A percentile compares a stretch with the other conserved stretches of the same genome.
phyloP scores from a whole-genome alignment of 176 grass and related monocot species.

The Panicum miliaceum region DNA sequence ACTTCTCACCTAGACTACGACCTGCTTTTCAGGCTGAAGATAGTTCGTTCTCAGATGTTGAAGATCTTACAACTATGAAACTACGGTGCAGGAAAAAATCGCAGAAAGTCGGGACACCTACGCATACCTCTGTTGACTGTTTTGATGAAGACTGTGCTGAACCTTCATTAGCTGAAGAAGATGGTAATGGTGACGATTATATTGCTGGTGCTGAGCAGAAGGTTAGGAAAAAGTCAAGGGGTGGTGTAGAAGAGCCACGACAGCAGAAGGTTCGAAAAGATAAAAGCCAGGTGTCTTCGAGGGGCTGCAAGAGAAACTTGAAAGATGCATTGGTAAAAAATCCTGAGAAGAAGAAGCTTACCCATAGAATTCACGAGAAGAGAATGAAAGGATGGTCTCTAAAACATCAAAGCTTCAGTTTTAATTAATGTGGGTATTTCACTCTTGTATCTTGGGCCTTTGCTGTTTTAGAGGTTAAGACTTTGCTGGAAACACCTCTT shows the following conservation, averaged over 20 bases:
- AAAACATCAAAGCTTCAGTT: conserved; percentile 22
- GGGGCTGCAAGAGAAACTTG: conserved; percentile 40
- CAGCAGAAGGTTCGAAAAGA: conserved; percentile 41
- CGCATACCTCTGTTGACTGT: conserved; percentile 29
- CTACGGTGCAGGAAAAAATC: conserved; percentile 40
- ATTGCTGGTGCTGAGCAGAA: conserved; percentile 41
- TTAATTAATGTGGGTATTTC: conserved; percentile 24
- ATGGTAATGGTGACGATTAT: conserved; percentile 46
- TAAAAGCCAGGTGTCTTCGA: conserved; percentile 42
- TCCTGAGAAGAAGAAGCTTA: conserved; percentile 54
- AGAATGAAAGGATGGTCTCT: conserved; percentile 55
- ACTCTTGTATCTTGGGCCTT: conserved; percentile 24
- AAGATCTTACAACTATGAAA: conserved; percentile 48
- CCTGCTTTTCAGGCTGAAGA: conserved; percentile 38
- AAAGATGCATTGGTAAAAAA: conserved; percentile 37
- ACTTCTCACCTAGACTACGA: conserved; percentile 3
- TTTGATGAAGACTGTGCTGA: conserved; percentile 39
- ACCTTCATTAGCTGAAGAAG: conserved; percentile 42
- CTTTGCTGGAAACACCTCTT: conserved; percentile 54
- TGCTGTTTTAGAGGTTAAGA: conserved; percentile 56
- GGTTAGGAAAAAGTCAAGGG: conserved; percentile 48
- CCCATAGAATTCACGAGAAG: conserved; percentile 53
- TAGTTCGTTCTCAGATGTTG: conserved; percentile 29
- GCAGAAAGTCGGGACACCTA: conserved; percentile 29
- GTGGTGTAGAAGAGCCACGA: conserved; percentile 36